Evolutionary conservation across 441 rosid species (phyloP), one percentile per base, ranked within the genome.

Genomic region (Oxalis stricta): DNA sequence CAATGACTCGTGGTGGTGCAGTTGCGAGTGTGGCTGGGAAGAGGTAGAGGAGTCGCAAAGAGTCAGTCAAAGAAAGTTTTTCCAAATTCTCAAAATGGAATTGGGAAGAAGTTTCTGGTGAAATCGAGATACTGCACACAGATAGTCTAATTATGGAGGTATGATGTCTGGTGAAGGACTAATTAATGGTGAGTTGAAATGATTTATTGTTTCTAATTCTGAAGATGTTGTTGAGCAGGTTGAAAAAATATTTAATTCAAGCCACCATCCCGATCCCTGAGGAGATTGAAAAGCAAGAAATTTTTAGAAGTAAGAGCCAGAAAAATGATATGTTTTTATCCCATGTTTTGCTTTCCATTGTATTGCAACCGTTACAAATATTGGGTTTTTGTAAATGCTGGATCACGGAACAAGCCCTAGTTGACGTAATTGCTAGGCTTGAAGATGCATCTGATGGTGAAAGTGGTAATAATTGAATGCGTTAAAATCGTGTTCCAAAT

Each of bases 381-480:
- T 58, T 48, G 50, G 38, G 18, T 44, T 32, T 20, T 44, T 21
- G 31, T 31, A 29, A 41, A 37, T 57, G 62, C 67, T 87, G 99
- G 97, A 92, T 19, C 99, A 92, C 33, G n/a, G 99, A 92, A 52
- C 78, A 73, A 75, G 88, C 97, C 44, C 77, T 92, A 30, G 58
- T 84, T 8, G 79, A 77, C 38, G 99, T 95, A 36, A 92, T 92
- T 52, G 79, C 97, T 5, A 77, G 73, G 73, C 94, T 92, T 26
- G 97, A 84, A 70, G 97, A 75, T 62, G 92, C 91, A 39, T 87
- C 97, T 61, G 99, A 87, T 28, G 89, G 89, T 52, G 97, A 86
- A 77, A 92, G 96, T 46, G 99, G 95, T 79, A 85, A 85, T 77
- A 74, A 72, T 72, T 82, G 62, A 82, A 59, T 72, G 48, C 68